Evolutionary conservation across 129 eudicot genomes (phyloP).

Genomic region (Ambrosia trifida): DNA sequence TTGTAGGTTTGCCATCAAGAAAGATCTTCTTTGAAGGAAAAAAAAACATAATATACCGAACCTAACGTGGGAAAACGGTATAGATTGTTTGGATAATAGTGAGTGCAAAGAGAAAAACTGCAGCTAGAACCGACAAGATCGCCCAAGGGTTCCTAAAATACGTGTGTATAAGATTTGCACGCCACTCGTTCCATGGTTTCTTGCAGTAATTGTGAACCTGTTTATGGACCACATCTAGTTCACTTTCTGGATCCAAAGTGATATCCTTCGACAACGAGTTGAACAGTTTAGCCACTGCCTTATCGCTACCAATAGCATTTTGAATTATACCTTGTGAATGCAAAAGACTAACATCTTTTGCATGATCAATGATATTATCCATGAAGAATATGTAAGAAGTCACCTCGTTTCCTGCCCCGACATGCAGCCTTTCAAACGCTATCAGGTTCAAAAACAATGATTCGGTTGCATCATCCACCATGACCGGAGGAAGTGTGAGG

Average conservation of each 20-base stretch:
- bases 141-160: constrained; percentile 65
- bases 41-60: background rate
- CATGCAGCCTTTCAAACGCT: constrained; percentile 77
- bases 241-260: constrained; percentile 50
- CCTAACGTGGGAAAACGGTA: constrained; percentile 33
- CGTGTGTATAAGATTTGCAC: constrained; percentile 56
- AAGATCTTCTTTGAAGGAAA: background rate
- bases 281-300: constrained; percentile 55
- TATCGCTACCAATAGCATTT: constrained; percentile 52
- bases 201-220: constrained; percentile 50
- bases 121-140: constrained; percentile 56
- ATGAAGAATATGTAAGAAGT: constrained; percentile 61
- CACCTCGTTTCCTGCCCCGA: constrained; percentile 64
- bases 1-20: background rate
- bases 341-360: constrained; percentile 50
- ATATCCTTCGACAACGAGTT: constrained; percentile 55
- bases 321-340: constrained; percentile 50
- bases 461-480: constrained; percentile 61
- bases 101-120: constrained; percentile 54
- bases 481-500: constrained; percentile 54
- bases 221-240: constrained; percentile 44
- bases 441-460: constrained; percentile 59
- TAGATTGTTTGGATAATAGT: constrained; percentile 53
- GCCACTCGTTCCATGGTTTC: constrained; percentile 52
- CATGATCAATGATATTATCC: constrained; percentile 56